Evolutionary conservation across 2,329 filamentous ascomycete genomes (phyloP).

Genomic region (Aureobasidium uvarum): DNA sequence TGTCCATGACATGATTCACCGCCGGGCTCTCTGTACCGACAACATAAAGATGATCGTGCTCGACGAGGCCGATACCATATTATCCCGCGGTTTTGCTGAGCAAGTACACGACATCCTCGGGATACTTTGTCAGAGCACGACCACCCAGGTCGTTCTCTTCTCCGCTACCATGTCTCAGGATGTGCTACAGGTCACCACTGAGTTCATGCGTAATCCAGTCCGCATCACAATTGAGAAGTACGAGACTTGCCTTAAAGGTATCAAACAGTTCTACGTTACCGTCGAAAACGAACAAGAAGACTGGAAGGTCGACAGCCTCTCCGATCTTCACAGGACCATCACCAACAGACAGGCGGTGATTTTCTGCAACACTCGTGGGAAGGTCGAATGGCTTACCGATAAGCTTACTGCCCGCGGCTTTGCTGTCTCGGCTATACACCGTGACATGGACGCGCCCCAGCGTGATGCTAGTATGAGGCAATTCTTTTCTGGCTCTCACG

Average conservation of each 20-base stretch:
- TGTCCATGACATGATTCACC: slow-evolving; percentile 99
- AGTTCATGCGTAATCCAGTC: slow-evolving; percentile 99
- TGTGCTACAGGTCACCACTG: slow-evolving; percentile 98
- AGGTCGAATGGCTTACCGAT: slow-evolving; percentile 99
- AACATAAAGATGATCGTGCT: slow-evolving; percentile 99
- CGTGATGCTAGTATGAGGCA: slow-evolving; percentile 99
- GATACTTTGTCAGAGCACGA: slow-evolving; percentile 75
- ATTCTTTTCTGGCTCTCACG: slow-evolving; percentile 98
- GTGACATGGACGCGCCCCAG: slow-evolving; percentile 97
- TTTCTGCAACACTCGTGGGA: slow-evolving; percentile 99
- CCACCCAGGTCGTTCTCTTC: slow-evolving; percentile 96
- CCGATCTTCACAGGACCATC: slow-evolving; percentile 97
- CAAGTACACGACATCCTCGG: slow-evolving; percentile 99
- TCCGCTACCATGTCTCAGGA: slow-evolving; percentile 99
- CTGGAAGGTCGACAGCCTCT: slow-evolving; percentile 99
- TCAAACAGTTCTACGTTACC: slow-evolving; percentile 99
- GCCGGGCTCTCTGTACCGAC: slow-evolving; percentile 93
- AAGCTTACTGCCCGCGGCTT: slow-evolving; percentile 99
- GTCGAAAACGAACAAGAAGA: slow-evolving; percentile 89
- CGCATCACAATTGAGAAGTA: slow-evolving; percentile 99
- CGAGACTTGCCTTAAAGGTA: slow-evolving; percentile 98
- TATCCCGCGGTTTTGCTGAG: slow-evolving; percentile 98
- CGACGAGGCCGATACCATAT: slow-evolving; percentile 99
- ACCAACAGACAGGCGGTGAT: slow-evolving; percentile 99
- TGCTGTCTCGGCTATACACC: slow-evolving; percentile 99